phyloP scores from a whole-genome alignment of 2,329 filamentous ascomycete species.

The Knufia fluminis region DNA sequence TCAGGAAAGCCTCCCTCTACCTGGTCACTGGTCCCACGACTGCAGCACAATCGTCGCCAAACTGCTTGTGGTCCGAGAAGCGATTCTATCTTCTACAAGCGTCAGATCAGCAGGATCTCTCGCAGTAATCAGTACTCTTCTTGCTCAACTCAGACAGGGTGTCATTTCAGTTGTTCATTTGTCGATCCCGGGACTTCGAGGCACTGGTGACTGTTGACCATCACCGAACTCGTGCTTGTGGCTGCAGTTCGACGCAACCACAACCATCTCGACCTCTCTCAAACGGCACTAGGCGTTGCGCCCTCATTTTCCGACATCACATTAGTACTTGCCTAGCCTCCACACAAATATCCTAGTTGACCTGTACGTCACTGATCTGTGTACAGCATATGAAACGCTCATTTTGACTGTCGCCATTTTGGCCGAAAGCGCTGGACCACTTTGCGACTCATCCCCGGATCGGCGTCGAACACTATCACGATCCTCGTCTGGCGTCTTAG shows the following conservation, averaged over 20 bases:
- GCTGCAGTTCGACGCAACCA: not conserved
- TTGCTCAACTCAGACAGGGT: not conserved
- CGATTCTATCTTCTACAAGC: not conserved
- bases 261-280: no score
- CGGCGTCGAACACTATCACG: not conserved
- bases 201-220: no score
- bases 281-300: no score
- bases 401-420: not conserved
- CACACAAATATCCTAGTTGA: not conserved
- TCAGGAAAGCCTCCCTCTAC: not conserved
- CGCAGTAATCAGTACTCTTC: no score
- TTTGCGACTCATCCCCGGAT: constrained; percentile 1
- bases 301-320: constrained; percentile 1
- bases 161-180: not conserved
- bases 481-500: not conserved
- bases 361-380: not conserved
- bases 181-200: not conserved
- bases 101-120: not conserved
- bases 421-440: not conserved
- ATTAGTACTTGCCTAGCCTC: not conserved
- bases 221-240: not conserved
- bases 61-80: not conserved
- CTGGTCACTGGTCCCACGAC: not conserved
- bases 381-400: not conserved
- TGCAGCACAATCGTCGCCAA: not conserved